These are phyloP conservation scores for Lactifluus echinatus DNA, from an alignment of 768 basidiomycete genomes.

Conservation along the genomic window DNA sequence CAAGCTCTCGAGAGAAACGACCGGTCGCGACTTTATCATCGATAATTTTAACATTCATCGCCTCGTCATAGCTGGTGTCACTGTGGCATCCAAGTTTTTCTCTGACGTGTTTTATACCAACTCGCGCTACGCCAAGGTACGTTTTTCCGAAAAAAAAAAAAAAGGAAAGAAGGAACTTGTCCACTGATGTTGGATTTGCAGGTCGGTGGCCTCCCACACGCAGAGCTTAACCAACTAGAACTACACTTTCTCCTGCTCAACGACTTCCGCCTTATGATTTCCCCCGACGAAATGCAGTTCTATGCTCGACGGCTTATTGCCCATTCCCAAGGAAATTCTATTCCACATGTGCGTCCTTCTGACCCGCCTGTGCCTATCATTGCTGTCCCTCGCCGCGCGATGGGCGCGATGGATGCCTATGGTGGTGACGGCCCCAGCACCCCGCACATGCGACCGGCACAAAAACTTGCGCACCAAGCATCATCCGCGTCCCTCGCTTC, in stretches of 20 bases:
- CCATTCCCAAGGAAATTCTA: constrained; percentile 41
- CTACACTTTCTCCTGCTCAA: constrained; percentile 95
- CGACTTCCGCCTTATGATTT: constrained; percentile 86
- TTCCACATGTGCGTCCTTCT: background rate
- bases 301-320: constrained; percentile 87
- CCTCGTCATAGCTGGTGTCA: constrained; percentile 94
- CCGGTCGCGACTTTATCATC: constrained; percentile 68
- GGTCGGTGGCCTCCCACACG: constrained; percentile 92
- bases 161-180: too few species aligned
- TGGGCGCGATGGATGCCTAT: constrained; percentile 42
- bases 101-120: constrained; percentile 99
- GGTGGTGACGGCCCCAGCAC: constrained; percentile 19
- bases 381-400: constrained; percentile 29
- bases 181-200: constrained; percentile 26
- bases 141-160: too few species aligned
- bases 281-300: constrained; percentile 84
- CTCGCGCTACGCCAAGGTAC: constrained; percentile 93
- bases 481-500: constrained; percentile 23
- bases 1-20: constrained; percentile 44
- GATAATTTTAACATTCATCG: constrained; percentile 97
- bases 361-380: constrained; percentile 10
- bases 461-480: constrained; percentile 13
- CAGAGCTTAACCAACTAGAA: constrained; percentile 93
- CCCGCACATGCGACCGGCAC: constrained; percentile 14
- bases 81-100: constrained; percentile 99